phyloP scores from a whole-genome alignment of 305 asterid species.

The Plantago coronopus region DNA sequence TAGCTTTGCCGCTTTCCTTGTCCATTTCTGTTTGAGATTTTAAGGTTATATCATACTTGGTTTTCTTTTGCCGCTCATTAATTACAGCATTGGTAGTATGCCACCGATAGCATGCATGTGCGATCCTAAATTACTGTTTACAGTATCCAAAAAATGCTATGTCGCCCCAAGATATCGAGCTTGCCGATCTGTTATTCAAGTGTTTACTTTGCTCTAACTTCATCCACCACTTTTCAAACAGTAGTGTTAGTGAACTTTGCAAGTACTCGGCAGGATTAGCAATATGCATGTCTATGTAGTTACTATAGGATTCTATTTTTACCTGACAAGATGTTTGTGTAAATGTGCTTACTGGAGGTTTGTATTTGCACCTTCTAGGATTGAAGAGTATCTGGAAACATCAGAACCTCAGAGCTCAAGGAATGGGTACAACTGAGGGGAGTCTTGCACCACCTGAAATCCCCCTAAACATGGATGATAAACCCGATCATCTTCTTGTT shows the following conservation, averaged over 20 bases:
- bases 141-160: background rate
- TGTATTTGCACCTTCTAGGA: conserved; percentile 39
- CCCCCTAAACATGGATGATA: conserved; percentile 41
- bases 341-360: conserved; percentile 17
- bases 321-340: background rate
- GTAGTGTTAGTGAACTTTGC: background rate
- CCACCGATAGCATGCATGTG: background rate
- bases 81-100: background rate
- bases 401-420: conserved; percentile 41
- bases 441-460: conserved; percentile 42
- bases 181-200: background rate
- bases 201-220: conserved; percentile 1
- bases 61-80: background rate
- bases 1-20: background rate
- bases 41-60: background rate
- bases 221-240: too few relatives aligned
- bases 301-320: background rate
- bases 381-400: conserved; percentile 45
- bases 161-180: background rate
- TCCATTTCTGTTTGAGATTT: background rate
- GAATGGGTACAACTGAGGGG: conserved; percentile 58
- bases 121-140: background rate
- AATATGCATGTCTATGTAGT: background rate
- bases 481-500: conserved; percentile 90
- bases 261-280: background rate